Percentiles rank a stretch among this genome's conserved stretches.
These are phyloP conservation scores for Hypoxylon sp. DNA, from an alignment of 2,329 filamentous ascomycete species.

Conservation along the genomic window DNA sequence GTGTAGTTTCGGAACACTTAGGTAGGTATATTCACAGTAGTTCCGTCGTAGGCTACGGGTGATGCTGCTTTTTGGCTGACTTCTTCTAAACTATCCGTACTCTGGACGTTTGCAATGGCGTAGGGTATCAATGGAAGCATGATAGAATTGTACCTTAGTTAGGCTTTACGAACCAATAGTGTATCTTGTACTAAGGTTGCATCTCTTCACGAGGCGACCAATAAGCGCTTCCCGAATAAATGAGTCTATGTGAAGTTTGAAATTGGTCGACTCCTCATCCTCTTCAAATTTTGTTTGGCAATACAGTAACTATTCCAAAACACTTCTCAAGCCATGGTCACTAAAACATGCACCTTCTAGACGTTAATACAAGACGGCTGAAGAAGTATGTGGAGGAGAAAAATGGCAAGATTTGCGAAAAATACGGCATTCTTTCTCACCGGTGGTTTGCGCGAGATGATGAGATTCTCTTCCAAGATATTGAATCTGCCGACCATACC, in stretches of 20 bases:
- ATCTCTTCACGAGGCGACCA: neutral
- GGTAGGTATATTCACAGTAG: too few relatives aligned
- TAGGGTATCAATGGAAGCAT: neutral
- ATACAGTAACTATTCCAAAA: neutral
- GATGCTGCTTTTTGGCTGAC: too few relatives aligned
- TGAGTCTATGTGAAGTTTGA: neutral
- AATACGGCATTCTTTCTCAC: slow-evolving; percentile 24
- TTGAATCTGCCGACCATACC: neutral
- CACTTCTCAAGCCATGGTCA: neutral
- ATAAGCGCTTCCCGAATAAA: neutral
- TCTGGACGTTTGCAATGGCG: too few relatives aligned
- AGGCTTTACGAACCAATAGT: neutral
- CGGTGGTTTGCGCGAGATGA: slow-evolving; percentile 15
- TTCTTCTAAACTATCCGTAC: too few relatives aligned
- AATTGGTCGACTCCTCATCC: neutral
- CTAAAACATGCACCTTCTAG: slow-evolving; percentile 24
- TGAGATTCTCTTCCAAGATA: slow-evolving; percentile 17
- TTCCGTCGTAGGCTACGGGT: too few relatives aligned
- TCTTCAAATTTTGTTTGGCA: neutral
- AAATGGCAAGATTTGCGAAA: slow-evolving; percentile 2
- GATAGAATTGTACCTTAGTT: neutral
- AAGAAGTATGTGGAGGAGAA: slow-evolving; percentile 17
- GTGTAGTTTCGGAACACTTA: too few relatives aligned
- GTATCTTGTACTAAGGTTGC: neutral
- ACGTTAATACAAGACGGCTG: slow-evolving; percentile 8